These are phyloP conservation scores for Aureobasidium zeae DNA, from an alignment of 2,329 filamentous ascomycete genomes.

Conservation along the genomic window DNA sequence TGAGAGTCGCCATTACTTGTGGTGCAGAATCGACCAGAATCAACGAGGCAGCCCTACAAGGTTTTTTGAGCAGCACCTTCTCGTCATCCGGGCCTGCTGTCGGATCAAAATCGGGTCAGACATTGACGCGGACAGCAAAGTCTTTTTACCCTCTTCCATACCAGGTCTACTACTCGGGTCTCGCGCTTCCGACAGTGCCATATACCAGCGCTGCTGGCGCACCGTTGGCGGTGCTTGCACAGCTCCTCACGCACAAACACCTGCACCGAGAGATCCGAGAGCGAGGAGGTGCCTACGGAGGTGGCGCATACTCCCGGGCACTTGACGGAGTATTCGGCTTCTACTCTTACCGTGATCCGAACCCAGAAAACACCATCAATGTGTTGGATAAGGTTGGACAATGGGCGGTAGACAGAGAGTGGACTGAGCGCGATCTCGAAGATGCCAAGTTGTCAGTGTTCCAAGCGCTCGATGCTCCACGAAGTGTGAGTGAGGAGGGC, in stretches of 20 bases:
- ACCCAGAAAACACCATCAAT: constrained; percentile 76
- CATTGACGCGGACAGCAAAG: constrained; percentile 42
- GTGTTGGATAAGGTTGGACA: constrained; percentile 75
- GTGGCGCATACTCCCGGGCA: constrained; percentile 71
- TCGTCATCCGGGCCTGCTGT: constrained; percentile 3
- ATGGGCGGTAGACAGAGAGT: constrained; percentile 73
- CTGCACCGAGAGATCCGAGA: constrained; percentile 96
- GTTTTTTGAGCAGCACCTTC: constrained; percentile 48
- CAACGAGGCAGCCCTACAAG: constrained; percentile 62
- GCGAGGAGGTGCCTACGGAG: constrained; percentile 93
- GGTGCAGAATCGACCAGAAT: constrained; percentile 59
- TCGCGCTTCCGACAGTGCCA: constrained; percentile 72
- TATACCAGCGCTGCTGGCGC: constrained; percentile 70
- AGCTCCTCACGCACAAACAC: constrained; percentile 91
- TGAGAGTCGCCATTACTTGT: constrained; percentile 80
- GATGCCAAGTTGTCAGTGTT: constrained; percentile 95
- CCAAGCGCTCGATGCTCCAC: constrained; percentile 80
- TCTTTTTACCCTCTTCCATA: constrained; percentile 92
- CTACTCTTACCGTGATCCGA: constrained; percentile 94
- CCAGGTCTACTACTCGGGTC: constrained; percentile 88
- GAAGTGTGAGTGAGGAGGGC: constrained; percentile 78
- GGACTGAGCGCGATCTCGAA: constrained; percentile 78
- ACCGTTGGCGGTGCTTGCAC: constrained; percentile 76
- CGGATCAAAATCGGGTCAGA: constrained; percentile 8
- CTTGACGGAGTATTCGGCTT: constrained; percentile 84